phyloP scores from a whole-genome alignment of 495 filamentous ascomycete species.

The Neohortaea acidophila region DNA sequence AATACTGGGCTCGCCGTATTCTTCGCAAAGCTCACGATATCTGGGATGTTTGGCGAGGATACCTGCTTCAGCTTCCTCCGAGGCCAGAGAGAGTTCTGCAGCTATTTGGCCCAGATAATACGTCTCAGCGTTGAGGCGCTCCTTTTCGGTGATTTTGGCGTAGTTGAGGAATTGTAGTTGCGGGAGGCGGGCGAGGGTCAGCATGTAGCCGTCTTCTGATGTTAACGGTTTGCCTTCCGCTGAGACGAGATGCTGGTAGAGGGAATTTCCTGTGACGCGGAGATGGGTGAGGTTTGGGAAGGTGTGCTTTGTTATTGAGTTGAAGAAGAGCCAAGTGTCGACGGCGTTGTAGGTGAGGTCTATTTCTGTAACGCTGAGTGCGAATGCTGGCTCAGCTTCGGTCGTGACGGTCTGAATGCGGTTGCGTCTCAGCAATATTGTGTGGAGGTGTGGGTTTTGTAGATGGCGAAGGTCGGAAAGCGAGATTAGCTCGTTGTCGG shows the following conservation, averaged over 20 bases:
- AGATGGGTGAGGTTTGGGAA: slow-evolving; percentile 62
- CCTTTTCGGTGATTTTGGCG: slow-evolving; percentile 50
- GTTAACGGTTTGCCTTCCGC: slow-evolving; percentile 33
- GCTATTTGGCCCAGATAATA: slow-evolving; percentile 79
- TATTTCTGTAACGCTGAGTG: slow-evolving; percentile 36
- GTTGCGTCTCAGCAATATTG: slow-evolving; percentile 33
- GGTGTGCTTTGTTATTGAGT: slow-evolving; percentile 38
- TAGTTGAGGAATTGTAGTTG: slow-evolving; percentile 61
- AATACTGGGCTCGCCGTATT: slow-evolving; percentile 51
- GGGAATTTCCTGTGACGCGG: slow-evolving; percentile 68
- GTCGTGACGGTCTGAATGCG: slow-evolving; percentile 18
- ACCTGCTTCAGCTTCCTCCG: slow-evolving; percentile 35
- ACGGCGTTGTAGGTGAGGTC: slow-evolving; percentile 72
- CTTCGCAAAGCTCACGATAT: slow-evolving; percentile 55
- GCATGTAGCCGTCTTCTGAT: slow-evolving; percentile 69
- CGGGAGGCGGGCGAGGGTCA: slow-evolving; percentile 64
- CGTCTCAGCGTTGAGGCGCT: slow-evolving; percentile 74
- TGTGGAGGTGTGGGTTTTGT: slow-evolving; percentile 41
- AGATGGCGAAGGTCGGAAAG: slow-evolving; percentile 37
- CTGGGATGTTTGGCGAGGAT: slow-evolving; percentile 49
- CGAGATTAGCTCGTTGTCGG: slow-evolving; percentile 56
- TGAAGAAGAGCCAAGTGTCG: slow-evolving; percentile 52
- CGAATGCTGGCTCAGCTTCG: not conserved
- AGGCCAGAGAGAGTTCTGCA: slow-evolving; percentile 48
- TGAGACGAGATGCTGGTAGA: slow-evolving; percentile 37